These are phyloP conservation scores for Xylaria multiplex DNA, from an alignment of 2,329 filamentous ascomycete species.

Conservation along the genomic window DNA sequence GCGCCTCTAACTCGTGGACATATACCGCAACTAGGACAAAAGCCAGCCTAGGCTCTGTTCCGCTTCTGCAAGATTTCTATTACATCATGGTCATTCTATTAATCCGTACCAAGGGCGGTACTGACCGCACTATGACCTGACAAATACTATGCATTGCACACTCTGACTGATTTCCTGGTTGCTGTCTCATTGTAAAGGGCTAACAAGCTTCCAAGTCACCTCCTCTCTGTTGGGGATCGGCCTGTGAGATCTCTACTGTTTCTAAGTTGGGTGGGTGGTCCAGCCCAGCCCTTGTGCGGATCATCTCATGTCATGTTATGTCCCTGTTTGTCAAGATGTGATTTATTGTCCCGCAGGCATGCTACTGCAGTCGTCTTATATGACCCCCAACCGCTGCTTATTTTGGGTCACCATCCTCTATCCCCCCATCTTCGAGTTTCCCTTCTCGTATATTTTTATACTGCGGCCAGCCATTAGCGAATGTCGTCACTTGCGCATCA, in stretches of 20 bases:
- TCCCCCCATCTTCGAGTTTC: conserved; percentile 16
- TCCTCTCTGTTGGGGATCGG: conserved; percentile 34
- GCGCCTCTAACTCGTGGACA: conserved; percentile 5
- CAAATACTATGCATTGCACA: conserved; percentile 34
- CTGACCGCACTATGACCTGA: conserved; percentile 20
- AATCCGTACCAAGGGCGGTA: conserved; percentile 12
- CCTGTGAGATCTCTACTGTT: conserved; percentile 24
- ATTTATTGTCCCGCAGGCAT: conserved; percentile 29
- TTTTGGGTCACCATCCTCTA: conserved; percentile 34
- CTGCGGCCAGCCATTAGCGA: background rate
- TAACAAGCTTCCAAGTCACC: conserved; percentile 35
- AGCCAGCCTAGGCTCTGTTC: conserved; percentile 12
- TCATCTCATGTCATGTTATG: conserved; percentile 31
- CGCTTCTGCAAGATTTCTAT: conserved; percentile 33
- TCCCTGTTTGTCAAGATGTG: conserved; percentile 37
- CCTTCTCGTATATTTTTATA: conserved; percentile 2
- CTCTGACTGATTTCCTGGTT: conserved; percentile 11
- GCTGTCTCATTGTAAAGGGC: conserved; percentile 26
- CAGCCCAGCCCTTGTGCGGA: conserved; percentile 36
- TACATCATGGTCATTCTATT: conserved; percentile 19
- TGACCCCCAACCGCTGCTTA: conserved; percentile 38
- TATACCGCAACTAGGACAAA: conserved; percentile 20
- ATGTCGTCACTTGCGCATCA: conserved; percentile 3
- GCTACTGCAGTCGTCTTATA: conserved; percentile 25
- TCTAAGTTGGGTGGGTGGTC: conserved; percentile 3